A percentile compares a stretch with the other conserved stretches of the same genome.
phyloP scores from a whole-genome alignment of 2,329 filamentous ascomycete genomes.

The Sporothrix euskadiensis region DNA sequence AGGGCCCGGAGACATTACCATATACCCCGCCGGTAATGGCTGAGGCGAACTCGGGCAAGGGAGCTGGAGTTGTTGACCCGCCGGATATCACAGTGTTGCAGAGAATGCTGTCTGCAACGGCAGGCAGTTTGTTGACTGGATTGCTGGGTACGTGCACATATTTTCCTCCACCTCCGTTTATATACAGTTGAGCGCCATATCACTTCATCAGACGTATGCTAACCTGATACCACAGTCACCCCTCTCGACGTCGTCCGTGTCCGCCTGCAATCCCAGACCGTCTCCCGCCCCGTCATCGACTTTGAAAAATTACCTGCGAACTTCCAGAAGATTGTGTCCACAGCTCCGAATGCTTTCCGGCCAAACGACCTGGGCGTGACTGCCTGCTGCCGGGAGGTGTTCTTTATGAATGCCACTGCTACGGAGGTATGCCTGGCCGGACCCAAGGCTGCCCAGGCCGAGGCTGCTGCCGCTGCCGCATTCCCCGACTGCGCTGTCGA shows the following conservation, averaged over 20 bases:
- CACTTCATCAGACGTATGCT: background rate
- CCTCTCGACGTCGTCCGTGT: constrained; percentile 96
- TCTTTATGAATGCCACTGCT: constrained; percentile 81
- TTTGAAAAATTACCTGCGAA: constrained; percentile 49
- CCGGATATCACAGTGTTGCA: constrained; percentile 76
- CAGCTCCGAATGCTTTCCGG: constrained; percentile 67
- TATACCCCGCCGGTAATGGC: constrained; percentile 41
- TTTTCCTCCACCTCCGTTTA: background rate
- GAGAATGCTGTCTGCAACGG: constrained; percentile 93
- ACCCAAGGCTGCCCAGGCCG: constrained; percentile 54
- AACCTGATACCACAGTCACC: constrained; percentile 63
- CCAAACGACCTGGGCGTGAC: constrained; percentile 83
- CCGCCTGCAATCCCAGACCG: constrained; percentile 81
- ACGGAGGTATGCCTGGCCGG: constrained; percentile 78
- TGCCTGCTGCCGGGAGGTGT: constrained; percentile 93
- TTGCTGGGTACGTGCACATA: constrained; percentile 65
- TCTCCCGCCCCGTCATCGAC: constrained; percentile 41
- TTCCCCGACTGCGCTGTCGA: constrained; percentile 75
- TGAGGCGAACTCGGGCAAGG: constrained; percentile 32
- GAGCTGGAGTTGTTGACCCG: constrained; percentile 41
- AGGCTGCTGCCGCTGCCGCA: constrained; percentile 51
- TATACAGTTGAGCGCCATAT: background rate
- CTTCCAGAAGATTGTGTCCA: constrained; percentile 57
- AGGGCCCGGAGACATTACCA: constrained; percentile 36
- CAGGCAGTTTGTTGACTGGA: constrained; percentile 86